phyloP scores from a whole-genome alignment of 306 rosid genomes.

The Quercus cerris region DNA sequence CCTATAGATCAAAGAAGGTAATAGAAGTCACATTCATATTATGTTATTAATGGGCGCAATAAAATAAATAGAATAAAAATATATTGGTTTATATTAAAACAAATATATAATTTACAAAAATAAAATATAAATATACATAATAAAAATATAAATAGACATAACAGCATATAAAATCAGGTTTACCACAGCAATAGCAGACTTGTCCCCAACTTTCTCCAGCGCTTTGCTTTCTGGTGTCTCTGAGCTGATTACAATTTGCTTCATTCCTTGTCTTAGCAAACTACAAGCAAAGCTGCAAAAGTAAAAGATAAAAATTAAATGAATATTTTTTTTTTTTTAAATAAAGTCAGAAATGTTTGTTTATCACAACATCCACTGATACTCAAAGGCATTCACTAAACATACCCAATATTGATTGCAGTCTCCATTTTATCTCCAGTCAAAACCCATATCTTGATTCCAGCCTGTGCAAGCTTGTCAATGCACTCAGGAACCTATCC shows the following conservation, averaged over 20 bases:
- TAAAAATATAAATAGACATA: constrained; percentile 1
- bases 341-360: constrained; percentile 5
- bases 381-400: neutral
- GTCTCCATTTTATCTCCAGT: constrained; percentile 99
- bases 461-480: constrained; percentile 99
- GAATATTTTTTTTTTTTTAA: too few relatives aligned
- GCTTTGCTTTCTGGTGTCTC: constrained; percentile 78
- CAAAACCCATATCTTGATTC: constrained; percentile 97
- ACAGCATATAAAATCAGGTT: constrained; percentile 1
- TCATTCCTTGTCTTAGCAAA: constrained; percentile 97
- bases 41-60: too few relatives aligned
- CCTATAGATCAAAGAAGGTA: too few relatives aligned
- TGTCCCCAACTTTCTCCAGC: constrained; percentile 73
- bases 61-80: too few relatives aligned
- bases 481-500: constrained; percentile 95
- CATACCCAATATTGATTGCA: constrained; percentile 93
- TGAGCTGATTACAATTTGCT: constrained; percentile 75
- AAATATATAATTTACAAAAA: too few relatives aligned
- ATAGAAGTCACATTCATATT: too few relatives aligned
- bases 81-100: too few relatives aligned
- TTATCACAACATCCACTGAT: neutral
- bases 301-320: constrained; percentile 1
- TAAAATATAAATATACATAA: too few relatives aligned
- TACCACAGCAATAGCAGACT: constrained; percentile 61
- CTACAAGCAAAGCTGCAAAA: constrained; percentile 84